Evolutionary conservation across 768 basidiomycete genomes (phyloP), one percentile per base, ranked within the genome.

Genomic region (Phlegmacium glaucopus): DNA sequence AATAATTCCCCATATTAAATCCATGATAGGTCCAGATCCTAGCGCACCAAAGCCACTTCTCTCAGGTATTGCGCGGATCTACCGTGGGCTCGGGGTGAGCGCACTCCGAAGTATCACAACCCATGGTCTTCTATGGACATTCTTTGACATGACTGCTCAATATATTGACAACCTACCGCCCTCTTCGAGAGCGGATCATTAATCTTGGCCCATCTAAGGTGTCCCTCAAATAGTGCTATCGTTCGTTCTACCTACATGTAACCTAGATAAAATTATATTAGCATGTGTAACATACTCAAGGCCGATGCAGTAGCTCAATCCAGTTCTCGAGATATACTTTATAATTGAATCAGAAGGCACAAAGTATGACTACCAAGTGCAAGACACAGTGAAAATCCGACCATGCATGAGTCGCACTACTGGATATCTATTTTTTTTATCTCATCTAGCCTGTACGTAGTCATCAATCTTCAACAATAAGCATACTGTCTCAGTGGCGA

Each of bases 401-500:
- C 22, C 22, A 35, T 13, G 29, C 6, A 49, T 39, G 29, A 22
- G 16, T 26, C n/a, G n/a, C n/a, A n/a, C n/a, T n/a, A n/a, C n/a
- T n/a, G n/a, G n/a, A 12, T 35, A 38, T 22, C 44, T 32, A 27
- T 15, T 44, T 44, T 13, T 5, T 8, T 10, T 11, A 12, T 36
- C 42, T 63, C 71, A 87, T 67, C 88, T 79, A 52, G 83, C 75
- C 68, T 90, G 88, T 51, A 90, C 88, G 57, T 90, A 93, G 60
- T 93, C 95, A 63, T 97, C 95, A 11, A 99, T 97, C 72, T 96
- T 91, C 63, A 99, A 68, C 61, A 99, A 67, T 58, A 99, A 69
- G 55, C 94, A 92, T n/a, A 98, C 95, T 1, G 96, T 98, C 72
- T 99, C 96, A 9, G 95, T 96, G 17, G 96, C 75, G 42, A 98